phyloP scores from a whole-genome alignment of 257 asterid genomes.

The Solanum lycopersicoides region DNA sequence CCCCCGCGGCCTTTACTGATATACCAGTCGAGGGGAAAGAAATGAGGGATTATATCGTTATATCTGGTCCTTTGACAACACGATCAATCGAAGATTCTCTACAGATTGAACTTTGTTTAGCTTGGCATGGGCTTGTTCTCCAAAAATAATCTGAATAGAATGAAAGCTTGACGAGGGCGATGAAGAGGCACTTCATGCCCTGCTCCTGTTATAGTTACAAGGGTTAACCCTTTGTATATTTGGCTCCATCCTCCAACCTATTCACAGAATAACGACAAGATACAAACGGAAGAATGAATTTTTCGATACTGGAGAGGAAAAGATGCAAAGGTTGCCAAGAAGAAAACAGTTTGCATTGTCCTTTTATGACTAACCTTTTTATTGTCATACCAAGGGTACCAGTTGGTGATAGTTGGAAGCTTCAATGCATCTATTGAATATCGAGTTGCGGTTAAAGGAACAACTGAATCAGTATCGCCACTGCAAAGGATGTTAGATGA shows the following conservation, averaged over 20 bases:
- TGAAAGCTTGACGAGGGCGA: slow-evolving; percentile 88
- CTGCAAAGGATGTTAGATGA: slow-evolving; percentile 19
- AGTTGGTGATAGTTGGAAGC: slow-evolving; percentile 66
- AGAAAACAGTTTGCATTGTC: neutral
- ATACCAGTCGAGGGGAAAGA: neutral
- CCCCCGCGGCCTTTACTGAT: neutral
- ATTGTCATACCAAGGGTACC: slow-evolving; percentile 94
- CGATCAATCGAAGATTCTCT: neutral
- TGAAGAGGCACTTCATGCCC: slow-evolving; percentile 98
- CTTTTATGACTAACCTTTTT: slow-evolving; percentile 36
- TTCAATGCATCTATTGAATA: slow-evolving; percentile 89
- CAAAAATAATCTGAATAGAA: slow-evolving; percentile 64
- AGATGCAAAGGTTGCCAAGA: neutral
- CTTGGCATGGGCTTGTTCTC: slow-evolving; percentile 69
- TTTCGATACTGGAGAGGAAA: neutral
- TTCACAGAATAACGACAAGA: neutral
- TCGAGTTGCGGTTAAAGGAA: slow-evolving; percentile 92
- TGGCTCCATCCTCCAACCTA: slow-evolving; percentile 99
- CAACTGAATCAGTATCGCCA: slow-evolving; percentile 94
- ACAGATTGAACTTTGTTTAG: neutral
- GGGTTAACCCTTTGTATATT: slow-evolving; percentile 73
- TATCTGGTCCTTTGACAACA: neutral
- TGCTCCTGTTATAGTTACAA: slow-evolving; percentile 84
- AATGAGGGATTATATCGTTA: neutral
- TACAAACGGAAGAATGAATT: neutral